phyloP scores from a whole-genome alignment of 371 early-diverging fungal species.

The Blyttiomyces sp. region DNA sequence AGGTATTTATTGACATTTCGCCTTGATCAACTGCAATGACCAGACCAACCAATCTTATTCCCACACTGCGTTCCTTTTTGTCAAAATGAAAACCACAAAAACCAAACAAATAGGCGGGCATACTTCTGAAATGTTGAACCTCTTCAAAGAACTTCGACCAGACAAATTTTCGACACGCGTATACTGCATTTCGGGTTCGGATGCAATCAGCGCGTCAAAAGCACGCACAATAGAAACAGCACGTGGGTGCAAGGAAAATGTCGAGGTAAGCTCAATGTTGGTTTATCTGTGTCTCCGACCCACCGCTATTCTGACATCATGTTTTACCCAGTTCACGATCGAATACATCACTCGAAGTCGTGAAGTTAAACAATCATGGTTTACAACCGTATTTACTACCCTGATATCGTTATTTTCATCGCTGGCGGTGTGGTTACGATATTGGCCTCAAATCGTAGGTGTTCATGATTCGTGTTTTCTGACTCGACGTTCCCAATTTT shows the following conservation, averaged over 20 bases:
- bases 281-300: background rate
- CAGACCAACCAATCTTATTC: too few species aligned
- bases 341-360: constrained; percentile 63
- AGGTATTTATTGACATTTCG: background rate
- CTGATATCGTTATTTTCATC: constrained; percentile 42
- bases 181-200: constrained; percentile 62
- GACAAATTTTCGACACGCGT: constrained; percentile 53
- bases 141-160: constrained; percentile 50
- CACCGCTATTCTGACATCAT: background rate
- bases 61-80: background rate
- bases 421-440: constrained; percentile 30
- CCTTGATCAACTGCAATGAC: background rate
- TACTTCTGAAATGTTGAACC: constrained; percentile 69
- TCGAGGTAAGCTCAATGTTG: constrained; percentile 1
- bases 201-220: constrained; percentile 56
- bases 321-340: constrained; percentile 38
- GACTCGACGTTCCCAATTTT: constrained; percentile 12
- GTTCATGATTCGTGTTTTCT: background rate
- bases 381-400: constrained; percentile 57
- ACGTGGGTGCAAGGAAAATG: background rate
- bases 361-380: constrained; percentile 66
- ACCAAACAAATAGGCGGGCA: constrained; percentile 42
- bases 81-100: background rate
- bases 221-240: constrained; percentile 47
- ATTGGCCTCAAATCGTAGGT: constrained; percentile 63